Evolutionary conservation across 2,329 filamentous ascomycete genomes (phyloP), one percentile per base, ranked within the genome.

Genomic region (Paecilomyces dactylethromorphus): DNA sequence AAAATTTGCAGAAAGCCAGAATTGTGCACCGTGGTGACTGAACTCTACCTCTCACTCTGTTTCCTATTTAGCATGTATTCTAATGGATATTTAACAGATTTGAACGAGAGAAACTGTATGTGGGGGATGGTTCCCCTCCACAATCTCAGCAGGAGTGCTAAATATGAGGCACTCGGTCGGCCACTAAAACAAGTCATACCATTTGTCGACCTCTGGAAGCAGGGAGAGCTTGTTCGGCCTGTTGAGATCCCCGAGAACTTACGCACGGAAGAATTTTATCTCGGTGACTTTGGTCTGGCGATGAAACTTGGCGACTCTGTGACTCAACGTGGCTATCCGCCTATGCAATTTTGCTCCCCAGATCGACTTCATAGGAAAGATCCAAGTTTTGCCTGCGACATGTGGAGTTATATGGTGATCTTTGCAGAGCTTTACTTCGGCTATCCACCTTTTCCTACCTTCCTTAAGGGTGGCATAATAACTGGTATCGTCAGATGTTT

Each of bases 351-450:
- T 59, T 69, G 68, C 55, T 68, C 67, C 10, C 66, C 66, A 56
- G 67, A 69, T 53, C 66, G 67, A 39, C 59, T 71, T 55, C 64
- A 68, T 66, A 15, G 58, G 12, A 51, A 64, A 61, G 60, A 60
- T 10, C 62, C 68, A 58, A 70, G 64, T 52, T 59, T 60, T 55
- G 64, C 66, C 54, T 69, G 68, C 52, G 68, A 70, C 53, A 69
- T 72, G 59, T 72, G 66, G 68, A 72, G 67, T 50, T 70, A 69
- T 29, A 71, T 70, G 67, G 26, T 64, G 56, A 39, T 70, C 24
- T 71, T 72, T 53, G 53, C 61, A 24, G 54, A 58, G n/a, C 64
- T 72, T 53, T 71, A 68, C 29, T 59, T 66, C 59, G 54, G 56
- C 12, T 55, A 52, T 57, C 21, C 57, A 51, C 67, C 63, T 21